Evolutionary conservation across 2,329 filamentous ascomycete genomes (phyloP).

Genomic region (Cyphellophora attinorum): DNA sequence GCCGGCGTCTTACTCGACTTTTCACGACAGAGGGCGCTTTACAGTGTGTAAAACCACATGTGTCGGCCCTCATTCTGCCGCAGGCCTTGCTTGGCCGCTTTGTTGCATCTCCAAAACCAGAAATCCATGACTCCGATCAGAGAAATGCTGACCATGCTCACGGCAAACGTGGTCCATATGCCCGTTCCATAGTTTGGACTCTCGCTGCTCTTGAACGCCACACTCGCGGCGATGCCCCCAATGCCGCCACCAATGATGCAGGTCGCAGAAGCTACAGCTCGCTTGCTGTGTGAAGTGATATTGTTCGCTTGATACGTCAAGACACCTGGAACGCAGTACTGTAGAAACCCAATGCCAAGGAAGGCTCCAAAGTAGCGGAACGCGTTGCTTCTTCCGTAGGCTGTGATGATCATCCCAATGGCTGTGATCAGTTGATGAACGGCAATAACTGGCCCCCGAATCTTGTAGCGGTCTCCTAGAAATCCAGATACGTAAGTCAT

Average conservation of each 20-base stretch:
- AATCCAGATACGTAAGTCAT: slow-evolving; percentile 21
- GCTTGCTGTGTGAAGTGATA: slow-evolving; percentile 22
- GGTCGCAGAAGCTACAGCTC: slow-evolving; percentile 21
- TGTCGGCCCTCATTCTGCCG: slow-evolving; percentile 1
- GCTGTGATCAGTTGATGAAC: slow-evolving; percentile 9
- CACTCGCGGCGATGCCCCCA: slow-evolving; percentile 17
- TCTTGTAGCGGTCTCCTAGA: slow-evolving; percentile 12
- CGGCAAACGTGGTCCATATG: slow-evolving; percentile 3
- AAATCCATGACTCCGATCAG: slow-evolving; percentile 4
- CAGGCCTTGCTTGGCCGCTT: slow-evolving; percentile 1
- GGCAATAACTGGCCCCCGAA: slow-evolving; percentile 13
- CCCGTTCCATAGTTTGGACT: slow-evolving; percentile 13
- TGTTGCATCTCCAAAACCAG: slow-evolving; percentile 3
- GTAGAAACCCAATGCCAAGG: slow-evolving; percentile 19
- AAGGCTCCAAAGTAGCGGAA: slow-evolving; percentile 14
- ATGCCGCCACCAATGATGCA: slow-evolving; percentile 22
- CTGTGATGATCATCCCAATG: slow-evolving; percentile 13
- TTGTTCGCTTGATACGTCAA: slow-evolving; percentile 25
- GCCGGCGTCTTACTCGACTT: too few relatives aligned
- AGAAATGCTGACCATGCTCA: slow-evolving; percentile 2
- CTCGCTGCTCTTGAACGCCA: slow-evolving; percentile 16
- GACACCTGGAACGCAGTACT: slow-evolving; percentile 22
- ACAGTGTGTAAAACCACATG: slow-evolving; percentile 5
- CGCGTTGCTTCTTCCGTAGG: slow-evolving; percentile 6
- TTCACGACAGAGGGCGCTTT: background rate